Base-by-base conservation (phyloP, 2,329 filamentous ascomycete genomes). In the Clathrospora elynae region DNA sequence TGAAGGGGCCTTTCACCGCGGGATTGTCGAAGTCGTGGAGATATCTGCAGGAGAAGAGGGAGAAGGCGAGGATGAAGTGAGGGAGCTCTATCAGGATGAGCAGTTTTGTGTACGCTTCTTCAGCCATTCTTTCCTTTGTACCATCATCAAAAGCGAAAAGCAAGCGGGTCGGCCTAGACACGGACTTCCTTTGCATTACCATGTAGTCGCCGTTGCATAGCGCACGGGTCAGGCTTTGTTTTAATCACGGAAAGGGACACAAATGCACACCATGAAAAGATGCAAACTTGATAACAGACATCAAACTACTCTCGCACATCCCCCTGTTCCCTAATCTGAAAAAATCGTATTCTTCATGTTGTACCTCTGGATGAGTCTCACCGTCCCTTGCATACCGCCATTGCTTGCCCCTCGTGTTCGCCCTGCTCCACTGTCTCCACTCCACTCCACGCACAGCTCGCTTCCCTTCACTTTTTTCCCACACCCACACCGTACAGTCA, bases 1-100 rank as follows among this genome's bases (percentile, higher is more conserved):
- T 92, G 50, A 99, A 99, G 73, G 85, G 90, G 2, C 68, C 87
- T 1, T 69, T 96, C 30, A 97, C 90, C 2, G 85, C 87, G 0
- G 95, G 93, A 0, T 67, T 87, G 11, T 65, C 75, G 5, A 82
- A 85, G 59, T 86, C 85, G 5, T 79, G 81, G 75, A 81, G 84
- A 50, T 99, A 99, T 67, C 61, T 95, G 40, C 76, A 79, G 29
- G 93, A 97, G 68, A 99, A 99, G 78, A 59, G 74, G 30, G 61
- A 62, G 19, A 77, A 77, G 56, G 72, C 67, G 4, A 69, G 57
- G 54, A 59, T 61, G 46, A 64, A 61, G 37, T 63, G 44, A 57
- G 13, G 2, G 20, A 23, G 6, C 6, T 23, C 20, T 10, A 23
- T 23, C 20, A 23, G 20, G 20, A n/a, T n/a, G n/a, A n/a, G n/a